Base-by-base conservation (phyloP, 2,329 filamentous ascomycete species). In the Phoma sp. region DNA sequence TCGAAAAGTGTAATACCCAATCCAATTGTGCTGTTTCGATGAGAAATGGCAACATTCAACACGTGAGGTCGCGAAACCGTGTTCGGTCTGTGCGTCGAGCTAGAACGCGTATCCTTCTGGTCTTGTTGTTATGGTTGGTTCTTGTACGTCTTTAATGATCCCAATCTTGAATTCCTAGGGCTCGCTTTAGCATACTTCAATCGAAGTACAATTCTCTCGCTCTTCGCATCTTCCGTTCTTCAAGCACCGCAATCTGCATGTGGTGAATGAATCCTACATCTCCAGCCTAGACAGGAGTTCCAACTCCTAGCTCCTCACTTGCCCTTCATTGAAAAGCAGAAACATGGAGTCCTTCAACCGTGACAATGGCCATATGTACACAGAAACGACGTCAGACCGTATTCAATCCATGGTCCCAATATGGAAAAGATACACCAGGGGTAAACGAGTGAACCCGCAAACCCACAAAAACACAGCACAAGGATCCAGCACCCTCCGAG, bases 11-110 rank as follows among this genome's bases (percentile, higher is more conserved):
- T 17, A 51, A 44, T 51, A 44, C 48, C 39, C 40, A 51, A 17
- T 44, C 32, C 10, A 15, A 25, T 27, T 5, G 9, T 31, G n/a
- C 25, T 24, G 6, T n/a, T n/a, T 19, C 12, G 7, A 10, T 17
- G 32, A 17, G 6, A 35, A 35, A 35, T 9, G 32, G n/a, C 15
- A 9, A 3, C n/a, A 17, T 1, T 22, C 6, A 22, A 9, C 49
- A 40, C 49, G 36, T 46, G 49, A 46, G n/a, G 6, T 21, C 41
- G 49, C 17, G 49, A 25, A 8, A 39, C n/a, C 36, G 41, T 21
- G 49, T 52, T 46, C n/a, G 12, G 49, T 52, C 49, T 52, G 48
- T 51, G 48, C 48, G 48, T 21, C 19, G 9, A 40, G 31, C 37
- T 33, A n/a, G 37, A 19, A 27, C 45, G 37, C 29, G 45, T 17